Evolutionary conservation across 1,284 basidiomycete genomes (phyloP).

Genomic region (Microbotryum violaceum): DNA sequence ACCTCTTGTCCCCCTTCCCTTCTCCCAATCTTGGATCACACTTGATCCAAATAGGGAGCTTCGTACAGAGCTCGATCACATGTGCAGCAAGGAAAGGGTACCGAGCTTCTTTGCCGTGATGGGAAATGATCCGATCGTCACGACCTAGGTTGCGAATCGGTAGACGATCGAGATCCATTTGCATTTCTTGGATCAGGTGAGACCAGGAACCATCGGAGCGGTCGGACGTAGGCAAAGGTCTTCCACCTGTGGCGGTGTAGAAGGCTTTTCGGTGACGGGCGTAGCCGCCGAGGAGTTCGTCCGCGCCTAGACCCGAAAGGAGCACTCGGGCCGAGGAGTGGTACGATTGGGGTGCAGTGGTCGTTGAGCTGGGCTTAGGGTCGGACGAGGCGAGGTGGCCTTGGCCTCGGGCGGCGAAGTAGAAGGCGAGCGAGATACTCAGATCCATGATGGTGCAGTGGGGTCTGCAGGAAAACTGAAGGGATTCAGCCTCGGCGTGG

Average conservation of each 20-base stretch:
- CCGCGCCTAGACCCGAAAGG: conserved; percentile 86
- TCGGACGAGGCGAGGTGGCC: conserved; percentile 45
- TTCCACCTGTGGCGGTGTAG: conserved; percentile 5
- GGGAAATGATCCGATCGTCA: conserved; percentile 85
- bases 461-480: conserved; percentile 48
- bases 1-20: conserved; percentile 77
- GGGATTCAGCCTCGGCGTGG: conserved; percentile 45
- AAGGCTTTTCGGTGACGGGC: conserved; percentile 77
- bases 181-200: conserved; percentile 75
- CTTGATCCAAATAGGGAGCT: conserved; percentile 66
- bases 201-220: conserved; percentile 79
- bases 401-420: conserved; percentile 76
- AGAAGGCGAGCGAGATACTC: conserved; percentile 85
- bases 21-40: conserved; percentile 57
- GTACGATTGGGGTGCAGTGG: conserved; percentile 47
- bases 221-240: conserved; percentile 47
- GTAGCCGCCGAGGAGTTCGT: conserved; percentile 93
- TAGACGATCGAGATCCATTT: conserved; percentile 84
- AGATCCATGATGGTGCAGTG: conserved; percentile 70
- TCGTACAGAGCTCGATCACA: conserved; percentile 64
- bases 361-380: neutral
- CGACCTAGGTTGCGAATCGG: conserved; percentile 79
- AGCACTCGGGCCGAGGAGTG: conserved; percentile 70
- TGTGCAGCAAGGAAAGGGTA: conserved; percentile 80
- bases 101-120: conserved; percentile 78